Evolutionary conservation across 2,329 filamentous ascomycete species (phyloP).

Genomic region (Diplocarpon rosae): DNA sequence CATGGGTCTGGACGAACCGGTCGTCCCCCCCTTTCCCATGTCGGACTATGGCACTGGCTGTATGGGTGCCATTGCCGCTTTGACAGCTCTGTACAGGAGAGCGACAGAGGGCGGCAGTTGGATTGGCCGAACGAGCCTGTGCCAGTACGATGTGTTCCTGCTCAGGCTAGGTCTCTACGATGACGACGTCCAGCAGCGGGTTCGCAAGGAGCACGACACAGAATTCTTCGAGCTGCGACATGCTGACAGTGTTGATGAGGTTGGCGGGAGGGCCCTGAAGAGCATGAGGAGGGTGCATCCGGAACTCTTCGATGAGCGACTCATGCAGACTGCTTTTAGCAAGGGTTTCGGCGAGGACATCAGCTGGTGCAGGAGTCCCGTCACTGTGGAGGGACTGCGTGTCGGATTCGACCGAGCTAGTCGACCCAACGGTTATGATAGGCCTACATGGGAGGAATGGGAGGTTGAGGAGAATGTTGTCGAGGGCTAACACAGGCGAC

Average conservation of each 20-base stretch:
- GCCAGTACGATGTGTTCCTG: constrained; percentile 59
- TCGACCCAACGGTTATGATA: constrained; percentile 41
- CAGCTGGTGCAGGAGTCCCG: constrained; percentile 26
- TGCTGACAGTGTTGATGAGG: constrained; percentile 25
- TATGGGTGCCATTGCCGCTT: constrained; percentile 56
- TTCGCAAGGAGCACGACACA: constrained; percentile 15
- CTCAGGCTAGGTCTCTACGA: constrained; percentile 49
- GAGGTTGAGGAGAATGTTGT: constrained; percentile 19
- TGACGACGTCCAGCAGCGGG: constrained; percentile 36
- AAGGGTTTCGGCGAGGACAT: constrained; percentile 20
- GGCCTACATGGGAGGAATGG: constrained; percentile 33
- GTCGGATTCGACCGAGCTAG: constrained; percentile 24
- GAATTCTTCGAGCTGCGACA: constrained; percentile 24
- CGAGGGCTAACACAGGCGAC: constrained; percentile 19
- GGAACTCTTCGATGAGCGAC: constrained; percentile 24
- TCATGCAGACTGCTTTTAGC: constrained; percentile 22
- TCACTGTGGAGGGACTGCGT: constrained; percentile 22
- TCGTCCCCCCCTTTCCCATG: constrained; percentile 55
- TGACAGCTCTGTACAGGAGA: constrained; percentile 52
- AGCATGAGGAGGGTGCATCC: constrained; percentile 23
- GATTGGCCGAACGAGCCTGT: constrained; percentile 50
- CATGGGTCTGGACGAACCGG: constrained; percentile 50
- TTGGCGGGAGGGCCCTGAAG: constrained; percentile 21
- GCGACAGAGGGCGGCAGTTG: constrained; percentile 55
- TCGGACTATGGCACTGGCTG: constrained; percentile 61